Evolutionary conservation across 1,284 basidiomycete genomes (phyloP).

Genomic region (Trichosporon faecale): DNA sequence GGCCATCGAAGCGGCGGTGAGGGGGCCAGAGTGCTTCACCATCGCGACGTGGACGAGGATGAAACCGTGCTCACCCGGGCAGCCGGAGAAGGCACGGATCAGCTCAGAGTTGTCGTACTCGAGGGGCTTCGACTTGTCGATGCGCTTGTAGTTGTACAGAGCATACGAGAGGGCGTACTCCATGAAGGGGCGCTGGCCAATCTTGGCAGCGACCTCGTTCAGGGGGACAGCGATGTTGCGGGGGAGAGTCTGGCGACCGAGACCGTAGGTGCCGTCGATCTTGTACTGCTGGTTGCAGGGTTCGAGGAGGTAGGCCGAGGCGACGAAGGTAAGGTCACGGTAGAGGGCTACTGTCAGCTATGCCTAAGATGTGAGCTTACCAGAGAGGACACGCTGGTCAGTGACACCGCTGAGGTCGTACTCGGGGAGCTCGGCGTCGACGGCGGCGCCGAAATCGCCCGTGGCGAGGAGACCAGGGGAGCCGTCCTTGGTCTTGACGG

Average conservation of each 20-base stretch:
- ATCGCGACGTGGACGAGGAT: conserved; percentile 28
- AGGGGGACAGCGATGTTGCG: conserved; percentile 27
- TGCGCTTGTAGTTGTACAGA: conserved; percentile 28
- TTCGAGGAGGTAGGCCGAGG: conserved; percentile 25
- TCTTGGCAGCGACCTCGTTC: conserved; percentile 19
- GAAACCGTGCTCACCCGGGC: conserved; percentile 26
- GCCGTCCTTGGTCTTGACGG: conserved; percentile 20
- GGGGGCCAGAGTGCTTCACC: conserved; percentile 24
- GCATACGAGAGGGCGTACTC: conserved; percentile 29
- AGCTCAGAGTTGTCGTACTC: conserved; percentile 27
- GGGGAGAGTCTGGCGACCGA: conserved; percentile 26
- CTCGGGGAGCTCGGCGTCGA: conserved; percentile 21
- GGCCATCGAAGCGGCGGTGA: conserved; percentile 15
- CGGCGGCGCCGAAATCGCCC: conserved; percentile 23
- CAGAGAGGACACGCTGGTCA: conserved; percentile 18
- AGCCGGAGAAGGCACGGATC: conserved; percentile 26
- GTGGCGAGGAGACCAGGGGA: conserved; percentile 19
- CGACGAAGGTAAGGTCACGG: conserved; percentile 28
- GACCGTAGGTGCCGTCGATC: conserved; percentile 23
- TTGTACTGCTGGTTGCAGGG: conserved; percentile 27
- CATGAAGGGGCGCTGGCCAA: conserved; percentile 28
- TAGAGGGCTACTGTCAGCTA: conserved; percentile 20
- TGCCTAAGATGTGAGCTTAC: neutral
- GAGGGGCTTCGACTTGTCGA: conserved; percentile 17
- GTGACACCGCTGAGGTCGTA: conserved; percentile 24